phyloP scores from a whole-genome alignment of 2,329 filamentous ascomycete species.

The Fusarium xyrophilum region DNA sequence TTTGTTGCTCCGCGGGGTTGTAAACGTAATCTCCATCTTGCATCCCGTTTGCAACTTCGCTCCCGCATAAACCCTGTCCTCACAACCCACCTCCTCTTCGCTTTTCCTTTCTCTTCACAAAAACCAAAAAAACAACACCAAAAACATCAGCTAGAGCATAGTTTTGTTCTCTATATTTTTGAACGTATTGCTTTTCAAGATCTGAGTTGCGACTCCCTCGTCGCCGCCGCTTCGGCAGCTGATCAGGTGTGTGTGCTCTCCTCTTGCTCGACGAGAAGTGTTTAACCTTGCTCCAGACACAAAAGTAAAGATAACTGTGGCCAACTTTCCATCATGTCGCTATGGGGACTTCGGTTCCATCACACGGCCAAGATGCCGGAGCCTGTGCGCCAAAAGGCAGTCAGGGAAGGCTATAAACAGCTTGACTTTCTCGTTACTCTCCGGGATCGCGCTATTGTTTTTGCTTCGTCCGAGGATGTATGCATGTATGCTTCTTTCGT shows the following conservation, averaged over 20 bases:
- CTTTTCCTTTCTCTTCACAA: background rate
- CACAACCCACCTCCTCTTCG: background rate
- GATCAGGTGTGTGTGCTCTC: background rate
- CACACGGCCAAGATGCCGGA: slow-evolving; percentile 13
- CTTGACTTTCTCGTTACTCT: background rate
- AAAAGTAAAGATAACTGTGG: too few relatives aligned
- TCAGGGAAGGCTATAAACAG: fast-evolving
- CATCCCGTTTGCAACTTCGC: background rate
- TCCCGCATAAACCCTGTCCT: background rate
- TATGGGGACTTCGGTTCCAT: background rate
- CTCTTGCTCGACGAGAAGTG: background rate
- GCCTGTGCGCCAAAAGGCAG: fast-evolving
- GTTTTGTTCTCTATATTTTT: slow-evolving; percentile 12
- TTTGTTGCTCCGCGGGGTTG: background rate
- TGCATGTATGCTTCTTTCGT: background rate
- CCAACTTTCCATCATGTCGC: background rate
- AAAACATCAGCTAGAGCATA: background rate
- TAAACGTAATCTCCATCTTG: background rate
- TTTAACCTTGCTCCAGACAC: background rate
- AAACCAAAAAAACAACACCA: background rate
- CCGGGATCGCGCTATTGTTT: background rate
- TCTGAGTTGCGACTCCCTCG: too few relatives aligned
- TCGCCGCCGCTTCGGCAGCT: too few relatives aligned
- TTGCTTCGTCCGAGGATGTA: background rate
- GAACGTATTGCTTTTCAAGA: background rate